phyloP scores from a whole-genome alignment of 257 asterid species.

The Solanum okadae region DNA sequence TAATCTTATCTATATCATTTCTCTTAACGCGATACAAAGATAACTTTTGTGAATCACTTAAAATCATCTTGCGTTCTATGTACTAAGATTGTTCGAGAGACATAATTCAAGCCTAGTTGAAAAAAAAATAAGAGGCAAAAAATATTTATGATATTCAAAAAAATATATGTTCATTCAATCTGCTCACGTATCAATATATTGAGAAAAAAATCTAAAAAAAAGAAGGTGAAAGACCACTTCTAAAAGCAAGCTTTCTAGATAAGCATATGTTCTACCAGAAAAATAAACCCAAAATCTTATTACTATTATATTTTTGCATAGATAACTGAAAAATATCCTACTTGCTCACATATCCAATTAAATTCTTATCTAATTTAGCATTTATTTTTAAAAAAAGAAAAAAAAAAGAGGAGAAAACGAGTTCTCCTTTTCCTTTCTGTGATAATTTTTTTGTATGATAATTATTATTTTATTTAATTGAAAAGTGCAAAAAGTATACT shows the following conservation, averaged over 20 bases:
- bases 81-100: not conserved
- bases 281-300: not conserved
- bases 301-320: not conserved
- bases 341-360: not conserved
- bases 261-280: not conserved
- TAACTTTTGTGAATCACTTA: not conserved
- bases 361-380: too few relatives aligned
- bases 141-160: too few relatives aligned
- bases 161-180: not conserved
- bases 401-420: too few relatives aligned
- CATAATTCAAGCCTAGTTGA: not conserved
- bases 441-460: not conserved
- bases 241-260: not conserved
- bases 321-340: not conserved
- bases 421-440: not conserved
- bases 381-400: too few relatives aligned
- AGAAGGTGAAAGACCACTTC: not conserved
- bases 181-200: too few relatives aligned
- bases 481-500: not conserved
- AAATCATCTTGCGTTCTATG: not conserved
- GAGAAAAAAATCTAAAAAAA: too few relatives aligned
- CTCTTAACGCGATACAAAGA: not conserved
- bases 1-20: not conserved
- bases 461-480: not conserved
- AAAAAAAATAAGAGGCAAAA: not conserved